Evolutionary conservation across 1,139 yeast genomes (phyloP), one percentile per base, ranked within the genome.

Genomic region (Pichia sp.): DNA sequence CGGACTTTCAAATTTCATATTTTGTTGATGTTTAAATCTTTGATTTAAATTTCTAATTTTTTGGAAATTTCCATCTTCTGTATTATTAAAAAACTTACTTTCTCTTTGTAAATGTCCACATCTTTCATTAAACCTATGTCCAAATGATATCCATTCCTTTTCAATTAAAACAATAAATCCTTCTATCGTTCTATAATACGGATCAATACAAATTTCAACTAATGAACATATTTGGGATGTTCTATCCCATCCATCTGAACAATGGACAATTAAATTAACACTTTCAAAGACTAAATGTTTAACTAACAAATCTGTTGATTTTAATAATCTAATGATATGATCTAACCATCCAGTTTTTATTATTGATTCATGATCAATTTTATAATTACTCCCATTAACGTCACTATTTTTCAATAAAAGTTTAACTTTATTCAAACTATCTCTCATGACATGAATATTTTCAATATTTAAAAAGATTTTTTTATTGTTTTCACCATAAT

Each of bases 171-270:
- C 77, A 71, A 87, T 85, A 62, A 93, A 89, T 2, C 99, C 99
- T 54, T 87, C 84, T 10, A 87, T 61, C 0, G 99, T 90, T 58
- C 99, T 76, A 67, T 78, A 93, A 65, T 79, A 89, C 0, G 98
- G 98, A 67, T 95, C 99, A 27, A 91, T 73, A 64, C 96, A 88
- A 9, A 95, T 70, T 67, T 93, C 95, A 44, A 91, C 82, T 55
- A 93, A 70, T 5, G 96, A 86, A 11, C 91, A 79, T 1, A 91
- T 80, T 65, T 93, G 98, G 0, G 97, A 81, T 0, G 99, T 95
- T 54, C 99, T 74, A 66, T 93, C 99, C 99, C 99, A 93, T 0
- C 99, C 99, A 70, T 93, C 99, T 0, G 97, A 90, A 66, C 99
- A 93, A 69, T 93, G 99, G 13, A 95, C 79, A 9, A 93, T 67